Evolutionary conservation across 2,329 filamentous ascomycete genomes (phyloP), one percentile per base, ranked within the genome.

Genomic region (Alternaria atra): DNA sequence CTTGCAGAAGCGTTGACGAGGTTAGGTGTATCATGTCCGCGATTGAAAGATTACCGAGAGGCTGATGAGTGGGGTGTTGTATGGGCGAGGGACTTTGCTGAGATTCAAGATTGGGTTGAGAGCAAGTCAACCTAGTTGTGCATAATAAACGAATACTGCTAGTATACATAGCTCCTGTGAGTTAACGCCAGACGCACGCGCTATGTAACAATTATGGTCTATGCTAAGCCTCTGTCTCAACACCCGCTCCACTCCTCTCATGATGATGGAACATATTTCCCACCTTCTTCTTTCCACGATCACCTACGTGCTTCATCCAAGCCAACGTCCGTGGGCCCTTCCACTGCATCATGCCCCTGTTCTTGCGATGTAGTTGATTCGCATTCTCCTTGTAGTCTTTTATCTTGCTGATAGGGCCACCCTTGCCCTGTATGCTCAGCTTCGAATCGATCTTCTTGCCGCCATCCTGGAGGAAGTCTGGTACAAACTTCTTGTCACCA

Each of bases 291-390:
- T 82, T 82, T 4, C 85, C 80, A 29, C 83, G 79, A 61, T 84
- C 82, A 1, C 87, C 83, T 56, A 87, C 86, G 39, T 87, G 85
- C 70, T 87, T 86, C 60, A 89, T 82, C 76, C 85, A 86, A 69
- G 89, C 85, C 59, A 81, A 78, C 55, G 77, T 87, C 73, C 81
- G 81, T 20, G 83, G 85, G 70, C 85, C 75, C 82, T 84, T 85
- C 87, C 89, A 93, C 78, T 93, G 90, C 90, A 93, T 93, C 40
- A 90, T 73, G 0, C 90, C 90, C 23, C 88, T 80, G 70, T 93
- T 88, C 72, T 86, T 89, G 2, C 74, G 50, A 58, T 77, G 74
- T 35, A 78, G 50, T 47, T 74, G 64, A 50, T 75, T 74, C 15
- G 62, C 54, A 29, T 72, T 65, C 8, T 66, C 57, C 40, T 76